phyloP scores from a whole-genome alignment of 2,329 filamentous ascomycete genomes.

The Boeremia lycopersici region DNA sequence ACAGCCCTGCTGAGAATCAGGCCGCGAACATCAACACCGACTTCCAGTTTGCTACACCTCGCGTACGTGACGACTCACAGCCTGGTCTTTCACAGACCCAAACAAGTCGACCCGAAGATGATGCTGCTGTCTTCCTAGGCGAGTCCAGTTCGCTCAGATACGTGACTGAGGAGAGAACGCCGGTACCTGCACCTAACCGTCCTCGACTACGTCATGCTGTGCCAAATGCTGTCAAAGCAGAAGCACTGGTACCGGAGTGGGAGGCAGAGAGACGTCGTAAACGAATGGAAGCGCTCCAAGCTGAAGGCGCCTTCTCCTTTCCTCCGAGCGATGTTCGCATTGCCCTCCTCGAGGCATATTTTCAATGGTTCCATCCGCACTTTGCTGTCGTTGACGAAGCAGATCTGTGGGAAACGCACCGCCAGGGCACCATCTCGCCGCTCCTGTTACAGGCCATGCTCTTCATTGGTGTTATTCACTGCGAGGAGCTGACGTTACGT shows the following conservation, averaged over 20 bases:
- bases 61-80: slow-evolving; percentile 17
- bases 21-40: slow-evolving; percentile 12
- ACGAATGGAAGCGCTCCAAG: slow-evolving; percentile 46
- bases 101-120: slow-evolving; percentile 31
- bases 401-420: slow-evolving; percentile 50
- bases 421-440: slow-evolving; percentile 53
- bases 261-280: slow-evolving; percentile 39
- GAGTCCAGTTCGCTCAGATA: slow-evolving; percentile 58
- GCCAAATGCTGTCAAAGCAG: slow-evolving; percentile 42
- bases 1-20: slow-evolving; percentile 26
- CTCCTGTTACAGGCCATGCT: slow-evolving; percentile 61
- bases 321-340: slow-evolving; percentile 53
- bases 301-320: slow-evolving; percentile 54
- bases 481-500: slow-evolving; percentile 53
- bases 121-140: slow-evolving; percentile 49
- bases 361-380: slow-evolving; percentile 62
- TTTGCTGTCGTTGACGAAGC: slow-evolving; percentile 61
- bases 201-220: slow-evolving; percentile 39
- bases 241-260: slow-evolving; percentile 48
- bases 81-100: slow-evolving; percentile 21
- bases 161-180: slow-evolving; percentile 46
- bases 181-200: slow-evolving; percentile 31
- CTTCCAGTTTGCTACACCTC: slow-evolving; percentile 23
- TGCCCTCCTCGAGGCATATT: slow-evolving; percentile 58
- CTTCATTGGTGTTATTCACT: slow-evolving; percentile 61